Conservation (phyloP, 1,284 basidiomycete genomes). For the Somion occarium region DNA sequence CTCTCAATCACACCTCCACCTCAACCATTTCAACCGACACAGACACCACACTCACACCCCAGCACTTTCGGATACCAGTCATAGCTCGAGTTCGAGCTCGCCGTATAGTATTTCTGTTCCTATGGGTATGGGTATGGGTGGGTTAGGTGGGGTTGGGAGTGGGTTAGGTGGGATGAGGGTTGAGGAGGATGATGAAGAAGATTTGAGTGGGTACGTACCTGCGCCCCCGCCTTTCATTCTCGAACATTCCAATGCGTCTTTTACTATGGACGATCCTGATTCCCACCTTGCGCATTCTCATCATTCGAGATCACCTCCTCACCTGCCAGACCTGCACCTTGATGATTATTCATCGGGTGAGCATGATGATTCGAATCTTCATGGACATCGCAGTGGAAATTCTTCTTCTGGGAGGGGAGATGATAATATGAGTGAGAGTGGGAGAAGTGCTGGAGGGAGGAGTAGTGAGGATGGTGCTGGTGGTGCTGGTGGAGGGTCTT, state of each 20-base stretch:
- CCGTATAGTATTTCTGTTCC: background rate
- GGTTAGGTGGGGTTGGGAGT: background rate
- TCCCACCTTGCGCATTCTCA: too few relatives aligned
- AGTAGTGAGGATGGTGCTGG: too few relatives aligned
- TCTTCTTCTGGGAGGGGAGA: background rate
- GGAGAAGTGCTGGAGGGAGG: background rate
- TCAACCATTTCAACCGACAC: background rate
- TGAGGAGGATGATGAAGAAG: conserved; percentile 7
- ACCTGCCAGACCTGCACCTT: background rate
- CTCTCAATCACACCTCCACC: background rate
- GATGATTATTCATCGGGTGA: too few relatives aligned
- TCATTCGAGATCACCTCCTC: background rate
- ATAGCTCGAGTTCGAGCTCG: conserved; percentile 2
- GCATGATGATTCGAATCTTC: too few relatives aligned
- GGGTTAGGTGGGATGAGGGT: background rate
- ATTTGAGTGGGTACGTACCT: conserved; percentile 5
- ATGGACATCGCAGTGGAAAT: too few relatives aligned
- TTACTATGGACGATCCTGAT: background rate
- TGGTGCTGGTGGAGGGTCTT: background rate
- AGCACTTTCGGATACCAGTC: conserved; percentile 1
- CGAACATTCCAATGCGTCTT: background rate
- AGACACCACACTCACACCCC: conserved; percentile 1
- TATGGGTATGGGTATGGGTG: too few relatives aligned
- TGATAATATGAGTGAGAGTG: conserved; percentile 1
- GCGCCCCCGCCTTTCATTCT: conserved; percentile 3